Base-by-base conservation (phyloP, 352 stramenopile genomes). In the Elongisporangium senticosum region DNA sequence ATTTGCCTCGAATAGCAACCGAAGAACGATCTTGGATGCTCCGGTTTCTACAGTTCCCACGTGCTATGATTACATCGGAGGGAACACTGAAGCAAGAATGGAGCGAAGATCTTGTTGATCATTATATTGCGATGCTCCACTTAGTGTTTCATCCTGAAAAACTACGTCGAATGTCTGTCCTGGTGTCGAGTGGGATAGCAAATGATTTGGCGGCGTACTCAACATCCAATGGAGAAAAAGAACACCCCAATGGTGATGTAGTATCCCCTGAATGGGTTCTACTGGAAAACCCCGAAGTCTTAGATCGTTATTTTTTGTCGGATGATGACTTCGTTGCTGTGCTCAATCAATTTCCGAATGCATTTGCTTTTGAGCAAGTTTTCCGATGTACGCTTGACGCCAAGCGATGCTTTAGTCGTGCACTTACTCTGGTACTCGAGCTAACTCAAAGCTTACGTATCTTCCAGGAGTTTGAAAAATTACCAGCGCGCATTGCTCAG, bases 121-220 rank as follows among this genome's bases (percentile, higher is more conserved):
- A 93, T 56, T 95, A 93, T 56, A 70, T 95, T 23, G 82, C 83
- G 5, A 92, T 95, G 83, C 39, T 92, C 56, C 86, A 95, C 62
- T 64, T 95, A 5, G 83, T 95, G 0, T 95, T 95, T 51, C 84
- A 95, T 57, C 86, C 86, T 5, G 78, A 93, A 43, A 90, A 93
- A 53, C 55, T 95, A n/a, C 67, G 83, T 24, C 62, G 73, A 37
- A 75, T 91, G 71, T 79, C 81, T 2, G 75, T 86, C 10, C 53
- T 93, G 28, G 82, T 93, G 8, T 91, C 84, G 1, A 90, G 78
- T 43, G 74, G 80, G 26, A 63, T 77, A 22, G 56, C 66, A 0
- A 74, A 68, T 54, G 70, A 63, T 4, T 23, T 17, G 7, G 50
- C 59, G 7, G 47, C 55, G 3, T 55, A 60, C 14, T 63, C 63